A percentile compares a stretch with the other conserved stretches of the same genome.
These are phyloP conservation scores for Solanum chiquidenum DNA, from an alignment of 257 asterid genomes.

Conservation along the genomic window DNA sequence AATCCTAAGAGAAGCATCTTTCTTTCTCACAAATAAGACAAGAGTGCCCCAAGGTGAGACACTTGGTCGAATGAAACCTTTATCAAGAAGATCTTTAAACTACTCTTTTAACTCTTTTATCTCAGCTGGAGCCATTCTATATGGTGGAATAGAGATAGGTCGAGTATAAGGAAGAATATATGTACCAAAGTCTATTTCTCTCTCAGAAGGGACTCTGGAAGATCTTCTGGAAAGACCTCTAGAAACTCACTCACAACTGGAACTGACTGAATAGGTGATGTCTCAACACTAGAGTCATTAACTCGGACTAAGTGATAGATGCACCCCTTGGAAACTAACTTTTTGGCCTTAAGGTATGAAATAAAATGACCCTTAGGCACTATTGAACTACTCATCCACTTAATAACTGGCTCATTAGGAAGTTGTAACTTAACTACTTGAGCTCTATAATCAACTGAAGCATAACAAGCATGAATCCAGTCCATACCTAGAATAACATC, in stretches of 20 bases:
- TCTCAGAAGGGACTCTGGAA: neutral
- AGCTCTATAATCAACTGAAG: no score
- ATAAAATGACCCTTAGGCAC: neutral
- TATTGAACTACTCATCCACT: neutral
- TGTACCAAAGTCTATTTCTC: neutral
- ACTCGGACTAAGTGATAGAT: no score
- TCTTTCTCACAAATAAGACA: no score
- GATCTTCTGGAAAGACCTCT: neutral
- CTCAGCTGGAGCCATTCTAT: neutral
- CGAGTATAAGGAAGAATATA: neutral
- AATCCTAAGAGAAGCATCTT: no score
- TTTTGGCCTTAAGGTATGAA: no score
- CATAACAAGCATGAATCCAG: neutral
- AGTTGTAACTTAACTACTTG: neutral
- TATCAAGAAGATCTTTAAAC: no score
- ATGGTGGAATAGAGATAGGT: neutral
- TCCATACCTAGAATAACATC: neutral
- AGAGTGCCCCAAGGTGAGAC: neutral
- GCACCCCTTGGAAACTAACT: neutral
- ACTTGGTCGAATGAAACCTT: no score
- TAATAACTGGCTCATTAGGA: neutral
- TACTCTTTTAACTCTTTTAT: neutral
- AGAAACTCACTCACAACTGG: neutral
- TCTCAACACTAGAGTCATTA: no score
- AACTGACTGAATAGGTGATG: neutral